Evolutionary conservation across 2,329 filamentous ascomycete species (phyloP).

Genomic region (Beauveria asiatica): DNA sequence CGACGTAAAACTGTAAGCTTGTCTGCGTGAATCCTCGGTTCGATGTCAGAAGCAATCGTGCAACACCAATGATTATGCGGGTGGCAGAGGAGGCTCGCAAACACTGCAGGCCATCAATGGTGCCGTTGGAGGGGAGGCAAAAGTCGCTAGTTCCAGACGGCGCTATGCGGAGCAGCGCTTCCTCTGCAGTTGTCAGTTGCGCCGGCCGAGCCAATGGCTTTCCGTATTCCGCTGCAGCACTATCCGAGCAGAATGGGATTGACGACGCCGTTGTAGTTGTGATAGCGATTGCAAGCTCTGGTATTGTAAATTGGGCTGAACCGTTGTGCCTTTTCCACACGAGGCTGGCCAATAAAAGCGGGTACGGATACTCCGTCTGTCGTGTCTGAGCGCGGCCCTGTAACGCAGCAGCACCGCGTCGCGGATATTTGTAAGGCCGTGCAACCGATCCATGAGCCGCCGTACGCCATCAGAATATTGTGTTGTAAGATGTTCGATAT

Average conservation of each 20-base stretch:
- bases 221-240: background rate
- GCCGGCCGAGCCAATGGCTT: background rate
- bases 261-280: background rate
- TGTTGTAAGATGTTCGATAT: background rate
- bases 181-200: background rate
- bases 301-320: background rate
- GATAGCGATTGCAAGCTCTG: background rate
- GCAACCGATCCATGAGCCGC: background rate
- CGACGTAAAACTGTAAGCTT: background rate
- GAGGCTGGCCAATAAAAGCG: slow-evolving; percentile 3
- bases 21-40: background rate
- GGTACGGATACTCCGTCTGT: background rate
- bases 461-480: background rate
- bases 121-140: slow-evolving; percentile 6
- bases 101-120: background rate
- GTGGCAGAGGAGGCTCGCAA: background rate
- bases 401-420: background rate
- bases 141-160: slow-evolving; percentile 7
- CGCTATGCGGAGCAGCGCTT: slow-evolving; percentile 5
- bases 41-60: background rate
- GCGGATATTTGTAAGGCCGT: slow-evolving; percentile 11
- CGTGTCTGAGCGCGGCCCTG: background rate
- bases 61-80: background rate
- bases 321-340: background rate
- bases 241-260: background rate